Evolutionary conservation across 768 basidiomycete genomes (phyloP).

Genomic region (Suillus ampliporus): DNA sequence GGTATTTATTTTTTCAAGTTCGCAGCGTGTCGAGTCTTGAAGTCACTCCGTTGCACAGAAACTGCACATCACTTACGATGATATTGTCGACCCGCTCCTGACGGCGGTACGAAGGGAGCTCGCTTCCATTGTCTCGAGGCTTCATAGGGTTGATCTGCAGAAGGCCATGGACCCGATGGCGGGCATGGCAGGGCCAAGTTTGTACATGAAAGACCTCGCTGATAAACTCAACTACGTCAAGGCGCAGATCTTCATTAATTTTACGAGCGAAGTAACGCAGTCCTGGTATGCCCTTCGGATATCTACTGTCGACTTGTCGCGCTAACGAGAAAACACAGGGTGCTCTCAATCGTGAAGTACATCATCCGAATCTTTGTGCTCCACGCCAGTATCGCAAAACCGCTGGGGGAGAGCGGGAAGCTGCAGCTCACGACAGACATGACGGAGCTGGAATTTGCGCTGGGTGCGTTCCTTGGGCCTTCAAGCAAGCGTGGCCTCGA

Average conservation of each 20-base stretch:
- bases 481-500: constrained; percentile 72
- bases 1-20: constrained; percentile 46
- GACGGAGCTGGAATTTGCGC: constrained; percentile 93
- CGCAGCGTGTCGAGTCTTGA: not conserved
- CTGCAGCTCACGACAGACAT: constrained; percentile 95
- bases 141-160: constrained; percentile 87
- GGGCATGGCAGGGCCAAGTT: constrained; percentile 58
- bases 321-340: constrained; percentile 45
- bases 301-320: not conserved
- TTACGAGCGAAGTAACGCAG: constrained; percentile 72
- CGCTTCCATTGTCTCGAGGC: constrained; percentile 73
- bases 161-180: constrained; percentile 70
- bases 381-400: constrained; percentile 92
- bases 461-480: constrained; percentile 75
- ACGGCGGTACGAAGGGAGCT: constrained; percentile 81
- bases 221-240: constrained; percentile 89
- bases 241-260: constrained; percentile 75
- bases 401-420: constrained; percentile 91
- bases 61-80: constrained; percentile 55
- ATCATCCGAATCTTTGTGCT: constrained; percentile 87
- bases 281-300: constrained; percentile 62
- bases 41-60: constrained; percentile 42
- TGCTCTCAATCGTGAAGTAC: constrained; percentile 71
- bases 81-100: constrained; percentile 65
- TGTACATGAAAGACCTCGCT: constrained; percentile 91